Evolutionary conservation across 2,329 filamentous ascomycete genomes (phyloP).

Genomic region (Xylaria sp.): DNA sequence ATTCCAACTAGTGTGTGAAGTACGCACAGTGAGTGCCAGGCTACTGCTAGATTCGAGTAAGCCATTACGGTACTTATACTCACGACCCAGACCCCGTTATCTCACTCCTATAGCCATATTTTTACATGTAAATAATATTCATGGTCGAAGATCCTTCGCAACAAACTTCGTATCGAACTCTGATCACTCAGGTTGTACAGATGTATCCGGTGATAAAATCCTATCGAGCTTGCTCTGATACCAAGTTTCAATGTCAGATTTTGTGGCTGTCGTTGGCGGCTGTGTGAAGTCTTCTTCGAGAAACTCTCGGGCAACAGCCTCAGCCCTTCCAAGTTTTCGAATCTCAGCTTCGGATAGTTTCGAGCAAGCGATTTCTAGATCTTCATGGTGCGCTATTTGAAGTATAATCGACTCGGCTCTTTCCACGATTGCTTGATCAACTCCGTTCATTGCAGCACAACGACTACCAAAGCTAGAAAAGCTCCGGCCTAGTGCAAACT

Average conservation of each 20-base stretch:
- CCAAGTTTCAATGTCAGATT: slow-evolving; percentile 30
- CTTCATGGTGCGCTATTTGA: slow-evolving; percentile 76
- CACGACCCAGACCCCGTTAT: too few species aligned
- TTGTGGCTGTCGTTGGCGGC: slow-evolving; percentile 29
- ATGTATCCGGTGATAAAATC: slow-evolving; percentile 34
- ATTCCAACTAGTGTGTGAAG: background rate
- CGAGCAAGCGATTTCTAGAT: slow-evolving; percentile 78
- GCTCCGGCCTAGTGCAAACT: slow-evolving; percentile 73
- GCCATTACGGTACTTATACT: background rate
- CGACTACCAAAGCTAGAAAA: slow-evolving; percentile 84
- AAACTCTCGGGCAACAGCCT: slow-evolving; percentile 68
- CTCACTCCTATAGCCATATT: background rate
- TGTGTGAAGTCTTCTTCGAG: slow-evolving; percentile 57
- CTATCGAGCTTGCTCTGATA: slow-evolving; percentile 45
- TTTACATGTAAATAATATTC: background rate
- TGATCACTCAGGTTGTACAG: background rate
- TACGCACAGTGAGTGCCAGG: background rate
- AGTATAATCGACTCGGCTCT: slow-evolving; percentile 79
- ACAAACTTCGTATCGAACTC: background rate
- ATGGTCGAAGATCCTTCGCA: background rate
- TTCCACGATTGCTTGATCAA: slow-evolving; percentile 76
- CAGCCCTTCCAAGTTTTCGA: slow-evolving; percentile 74
- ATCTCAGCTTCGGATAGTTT: slow-evolving; percentile 72
- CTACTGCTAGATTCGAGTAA: background rate
- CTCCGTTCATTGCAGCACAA: slow-evolving; percentile 88